Evolutionary conservation across 805 yeast genomes (phyloP).

Genomic region (Aciculoconidium aculeatum): DNA sequence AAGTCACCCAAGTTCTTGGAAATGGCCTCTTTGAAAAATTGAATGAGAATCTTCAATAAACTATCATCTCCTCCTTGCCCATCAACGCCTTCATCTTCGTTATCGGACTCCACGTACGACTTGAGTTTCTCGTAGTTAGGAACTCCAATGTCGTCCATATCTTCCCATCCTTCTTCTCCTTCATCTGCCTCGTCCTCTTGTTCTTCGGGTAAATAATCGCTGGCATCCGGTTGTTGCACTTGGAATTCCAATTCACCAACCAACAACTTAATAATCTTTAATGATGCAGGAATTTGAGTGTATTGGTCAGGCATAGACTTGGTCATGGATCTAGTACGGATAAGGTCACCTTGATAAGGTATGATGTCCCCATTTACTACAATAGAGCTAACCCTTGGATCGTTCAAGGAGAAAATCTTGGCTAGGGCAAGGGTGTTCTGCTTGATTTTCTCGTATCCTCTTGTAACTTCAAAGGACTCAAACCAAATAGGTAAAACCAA

Average conservation of each 20-base stretch:
- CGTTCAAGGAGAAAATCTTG: slow-evolving; percentile 55
- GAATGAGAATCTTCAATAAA: slow-evolving; percentile 35
- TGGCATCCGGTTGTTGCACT: slow-evolving; percentile 42
- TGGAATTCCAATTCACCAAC: slow-evolving; percentile 66
- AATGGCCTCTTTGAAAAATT: slow-evolving; percentile 54
- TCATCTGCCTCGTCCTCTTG: slow-evolving; percentile 18
- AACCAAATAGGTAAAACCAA: slow-evolving; percentile 77
- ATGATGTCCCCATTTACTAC: slow-evolving; percentile 74
- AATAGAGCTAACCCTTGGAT: slow-evolving; percentile 44
- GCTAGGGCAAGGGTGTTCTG: slow-evolving; percentile 67
- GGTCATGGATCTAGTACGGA: slow-evolving; percentile 83
- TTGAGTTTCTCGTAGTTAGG: slow-evolving; percentile 59
- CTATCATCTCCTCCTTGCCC: slow-evolving; percentile 27
- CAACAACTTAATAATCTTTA: slow-evolving; percentile 68
- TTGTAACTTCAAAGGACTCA: slow-evolving; percentile 67
- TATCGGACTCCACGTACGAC: slow-evolving; percentile 47
- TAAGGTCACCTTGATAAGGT: slow-evolving; percentile 55
- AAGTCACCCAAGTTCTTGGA: slow-evolving; percentile 46
- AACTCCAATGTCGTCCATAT: slow-evolving; percentile 59
- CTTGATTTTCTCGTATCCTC: slow-evolving; percentile 71
- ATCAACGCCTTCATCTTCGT: slow-evolving; percentile 31
- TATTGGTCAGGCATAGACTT: slow-evolving; percentile 56
- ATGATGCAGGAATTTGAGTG: slow-evolving; percentile 60
- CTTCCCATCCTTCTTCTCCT: slow-evolving; percentile 69
- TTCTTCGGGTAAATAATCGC: slow-evolving; percentile 25